phyloP scores from a whole-genome alignment of 2,329 filamentous ascomycete species.

The Blastomyces gilchristii region DNA sequence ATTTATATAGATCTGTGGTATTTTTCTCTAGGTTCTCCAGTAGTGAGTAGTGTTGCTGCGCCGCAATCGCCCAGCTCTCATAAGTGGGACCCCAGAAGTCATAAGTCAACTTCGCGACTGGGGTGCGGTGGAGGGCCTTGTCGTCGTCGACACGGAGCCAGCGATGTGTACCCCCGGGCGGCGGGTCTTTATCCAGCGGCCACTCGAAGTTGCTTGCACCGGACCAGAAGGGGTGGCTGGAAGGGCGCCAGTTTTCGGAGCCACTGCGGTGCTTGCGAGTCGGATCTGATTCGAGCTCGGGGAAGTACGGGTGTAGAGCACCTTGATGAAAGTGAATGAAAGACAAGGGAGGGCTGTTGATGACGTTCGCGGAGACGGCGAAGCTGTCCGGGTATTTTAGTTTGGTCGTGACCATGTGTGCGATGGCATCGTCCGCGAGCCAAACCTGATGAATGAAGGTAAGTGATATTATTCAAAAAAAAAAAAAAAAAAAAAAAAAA shows the following conservation, averaged over 20 bases:
- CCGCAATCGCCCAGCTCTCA: constrained; percentile 43
- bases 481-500: not conserved
- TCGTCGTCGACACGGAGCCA: constrained; percentile 39
- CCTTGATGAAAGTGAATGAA: constrained; percentile 47
- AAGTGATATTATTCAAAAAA: not conserved
- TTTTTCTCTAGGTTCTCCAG: constrained; percentile 43
- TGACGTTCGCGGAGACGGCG: constrained; percentile 47
- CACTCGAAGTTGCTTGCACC: constrained; percentile 8
- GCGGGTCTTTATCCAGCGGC: constrained; percentile 8
- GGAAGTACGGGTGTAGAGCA: constrained; percentile 46
- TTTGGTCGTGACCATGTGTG: constrained; percentile 45
- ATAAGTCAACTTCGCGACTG: constrained; percentile 42
- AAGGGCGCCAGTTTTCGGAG: constrained; percentile 9
- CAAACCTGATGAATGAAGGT: constrained; percentile 18
- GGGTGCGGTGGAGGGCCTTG: constrained; percentile 31
- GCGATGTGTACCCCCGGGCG: constrained; percentile 21
- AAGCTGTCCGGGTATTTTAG: constrained; percentile 42
- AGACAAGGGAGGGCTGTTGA: constrained; percentile 46
- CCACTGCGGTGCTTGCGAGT: not conserved
- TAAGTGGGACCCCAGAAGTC: constrained; percentile 36
- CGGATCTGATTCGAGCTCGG: constrained; percentile 29
- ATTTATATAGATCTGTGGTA: constrained; percentile 34
- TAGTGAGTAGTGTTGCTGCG: constrained; percentile 37
- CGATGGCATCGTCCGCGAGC: constrained; percentile 39
- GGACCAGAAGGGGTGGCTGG: constrained; percentile 11